A percentile compares a stretch with the other conserved stretches of the same genome.
phyloP scores from a whole-genome alignment of 257 asterid species.

The Solanum ahanhuiri region DNA sequence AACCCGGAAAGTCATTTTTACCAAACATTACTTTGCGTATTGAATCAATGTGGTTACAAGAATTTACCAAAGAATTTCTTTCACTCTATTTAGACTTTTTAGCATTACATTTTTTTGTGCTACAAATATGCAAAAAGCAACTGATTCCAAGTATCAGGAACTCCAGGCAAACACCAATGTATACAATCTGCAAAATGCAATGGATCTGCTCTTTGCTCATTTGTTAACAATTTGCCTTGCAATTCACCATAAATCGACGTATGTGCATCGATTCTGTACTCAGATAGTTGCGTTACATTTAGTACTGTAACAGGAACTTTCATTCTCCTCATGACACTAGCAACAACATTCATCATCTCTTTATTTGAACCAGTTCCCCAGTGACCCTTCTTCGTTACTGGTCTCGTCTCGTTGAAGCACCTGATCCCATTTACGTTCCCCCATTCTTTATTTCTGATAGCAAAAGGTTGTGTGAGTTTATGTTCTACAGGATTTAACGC shows the following conservation, averaged over 20 bases:
- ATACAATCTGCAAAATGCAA: conserved; percentile 70
- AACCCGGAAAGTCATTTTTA: no score
- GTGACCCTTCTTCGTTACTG: conserved; percentile 35
- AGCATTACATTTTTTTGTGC: neutral
- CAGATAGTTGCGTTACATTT: conserved; percentile 72
- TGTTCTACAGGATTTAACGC: neutral
- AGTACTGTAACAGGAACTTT: conserved; percentile 52
- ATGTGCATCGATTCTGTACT: conserved; percentile 68
- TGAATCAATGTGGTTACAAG: neutral
- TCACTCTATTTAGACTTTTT: neutral
- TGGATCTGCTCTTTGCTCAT: conserved; percentile 61
- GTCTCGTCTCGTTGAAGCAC: conserved; percentile 76
- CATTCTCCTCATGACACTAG: conserved; percentile 38
- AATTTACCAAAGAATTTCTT: neutral
- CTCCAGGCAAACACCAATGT: conserved; percentile 89
- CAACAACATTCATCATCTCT: conserved; percentile 52
- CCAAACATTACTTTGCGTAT: neutral
- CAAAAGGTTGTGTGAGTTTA: neutral
- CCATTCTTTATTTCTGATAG: conserved; percentile 74
- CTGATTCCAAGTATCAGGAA: conserved; percentile 87
- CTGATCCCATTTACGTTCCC: conserved; percentile 46
- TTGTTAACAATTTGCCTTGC: conserved; percentile 54
- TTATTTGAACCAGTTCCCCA: conserved; percentile 75
- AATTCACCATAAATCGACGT: conserved; percentile 59
- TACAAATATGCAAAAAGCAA: conserved; percentile 55